Base-by-base conservation (phyloP, 768 basidiomycete genomes). In the Amanita pallidorosea region DNA sequence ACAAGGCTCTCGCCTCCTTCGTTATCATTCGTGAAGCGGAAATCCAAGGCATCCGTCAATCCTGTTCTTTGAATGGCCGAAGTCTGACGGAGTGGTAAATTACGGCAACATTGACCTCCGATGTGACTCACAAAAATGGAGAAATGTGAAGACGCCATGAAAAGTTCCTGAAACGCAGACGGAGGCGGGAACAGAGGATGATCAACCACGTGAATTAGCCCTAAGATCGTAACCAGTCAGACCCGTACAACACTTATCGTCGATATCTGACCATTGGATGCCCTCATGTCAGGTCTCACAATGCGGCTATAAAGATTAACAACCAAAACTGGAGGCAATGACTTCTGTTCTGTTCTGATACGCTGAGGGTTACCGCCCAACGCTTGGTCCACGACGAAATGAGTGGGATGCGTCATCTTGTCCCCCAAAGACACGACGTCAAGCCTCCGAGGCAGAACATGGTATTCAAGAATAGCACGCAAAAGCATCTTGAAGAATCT, bases 141-240 rank as follows among this genome's bases (percentile, higher is more conserved):
- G 51, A 79, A 79, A n/a, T 57, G 51, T 12, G 65, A 59, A 0
- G 70, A 68, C 25, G 68, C 54, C 47, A 73, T 47, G 58, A 76
- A 79, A 5, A 73, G 58, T 43, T 68, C 68, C 53, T 73, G 71
- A 58, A 80, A 79, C 31, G 67, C 63, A 0, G 77, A 70, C 4
- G 73, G 72, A 40, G 79, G 77, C 22, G 77, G 77, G 23, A 81
- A 65, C 8, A 83, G 64, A 4, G 81, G 80, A 57, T 72, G 69
- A 52, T 73, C 68, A 45, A 83, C 63, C 13, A 70, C 70, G 59
- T 85, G 80, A 13, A 83, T 67, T 41, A 76, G 35, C 22, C 74
- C 75, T 76, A 42, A 1, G 18, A 36, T 27, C 40, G 12, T 11
- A 11, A 42, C 27, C 8, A 49, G 33, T 54, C 18, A 46, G 6